A percentile compares a stretch with the other conserved stretches of the same genome.
phyloP scores from a whole-genome alignment of 2,329 filamentous ascomycete species.

The Plenodomus biglobosus region DNA sequence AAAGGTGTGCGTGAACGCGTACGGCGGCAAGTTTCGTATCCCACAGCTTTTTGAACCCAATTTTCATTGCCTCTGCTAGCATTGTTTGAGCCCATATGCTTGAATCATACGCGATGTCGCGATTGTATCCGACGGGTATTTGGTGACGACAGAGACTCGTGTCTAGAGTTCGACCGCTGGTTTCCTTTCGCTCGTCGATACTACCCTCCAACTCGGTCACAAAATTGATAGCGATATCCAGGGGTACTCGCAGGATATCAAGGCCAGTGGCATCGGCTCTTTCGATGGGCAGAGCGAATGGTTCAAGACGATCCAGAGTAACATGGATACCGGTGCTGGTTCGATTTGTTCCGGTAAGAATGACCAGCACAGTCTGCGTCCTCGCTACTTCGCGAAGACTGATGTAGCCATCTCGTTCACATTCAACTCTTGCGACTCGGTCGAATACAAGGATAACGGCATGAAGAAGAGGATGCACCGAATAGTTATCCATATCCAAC shows the following conservation, averaged over 20 bases:
- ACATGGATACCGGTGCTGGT: slow-evolving; percentile 6
- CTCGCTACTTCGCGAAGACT: slow-evolving; percentile 14
- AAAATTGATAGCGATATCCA: slow-evolving; percentile 3
- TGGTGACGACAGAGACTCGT: slow-evolving; percentile 10
- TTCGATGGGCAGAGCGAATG: slow-evolving; percentile 15
- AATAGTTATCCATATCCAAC: slow-evolving; percentile 11
- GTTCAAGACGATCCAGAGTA: slow-evolving; percentile 9
- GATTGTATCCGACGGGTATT: slow-evolving; percentile 6
- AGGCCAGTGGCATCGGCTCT: slow-evolving; percentile 12
- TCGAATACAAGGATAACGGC: slow-evolving; percentile 14
- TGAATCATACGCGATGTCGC: slow-evolving; percentile 4
- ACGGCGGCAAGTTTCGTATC: slow-evolving; percentile 9
- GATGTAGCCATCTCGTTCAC: slow-evolving; percentile 12
- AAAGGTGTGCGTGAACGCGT: slow-evolving; percentile 10
- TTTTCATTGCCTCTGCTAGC: slow-evolving; percentile 8
- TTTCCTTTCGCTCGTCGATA: slow-evolving; percentile 7
- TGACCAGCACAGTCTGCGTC: slow-evolving; percentile 9
- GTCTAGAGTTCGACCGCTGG: slow-evolving; percentile 5
- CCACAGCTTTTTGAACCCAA: slow-evolving; percentile 8
- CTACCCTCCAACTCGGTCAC: slow-evolving; percentile 3
- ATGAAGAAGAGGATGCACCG: slow-evolving; percentile 11
- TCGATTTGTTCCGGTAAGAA: slow-evolving; percentile 7
- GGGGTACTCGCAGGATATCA: slow-evolving; percentile 11
- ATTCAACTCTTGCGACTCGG: slow-evolving; percentile 1
- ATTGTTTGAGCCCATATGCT: slow-evolving; percentile 8